Conservation (phyloP, 2,329 filamentous ascomycete genomes). For the Karstenula rhodostoma region DNA sequence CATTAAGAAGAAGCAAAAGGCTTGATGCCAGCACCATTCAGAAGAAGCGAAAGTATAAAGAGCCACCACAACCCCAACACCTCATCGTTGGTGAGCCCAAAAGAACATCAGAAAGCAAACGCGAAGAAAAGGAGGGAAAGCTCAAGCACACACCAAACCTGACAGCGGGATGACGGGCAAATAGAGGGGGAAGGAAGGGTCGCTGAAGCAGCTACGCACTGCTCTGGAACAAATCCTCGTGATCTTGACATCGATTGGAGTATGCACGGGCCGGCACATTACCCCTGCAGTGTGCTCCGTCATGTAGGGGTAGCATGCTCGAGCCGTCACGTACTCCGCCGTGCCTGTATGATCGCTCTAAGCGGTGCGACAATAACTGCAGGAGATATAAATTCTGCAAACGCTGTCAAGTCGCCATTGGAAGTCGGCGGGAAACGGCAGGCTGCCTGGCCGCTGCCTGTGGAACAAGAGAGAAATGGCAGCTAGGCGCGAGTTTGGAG, state of each 20-base stretch:
- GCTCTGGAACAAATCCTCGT: constrained; percentile 9
- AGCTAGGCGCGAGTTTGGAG: constrained; percentile 16
- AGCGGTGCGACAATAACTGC: constrained; percentile 33
- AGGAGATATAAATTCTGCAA: constrained; percentile 22
- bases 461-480: constrained; percentile 6
- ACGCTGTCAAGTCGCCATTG: constrained; percentile 14
- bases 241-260: constrained; percentile 10
- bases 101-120: constrained; percentile 8
- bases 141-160: constrained; percentile 15
- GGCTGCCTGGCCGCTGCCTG: neutral
- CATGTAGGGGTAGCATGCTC: constrained; percentile 23
- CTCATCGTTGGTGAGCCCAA: constrained; percentile 17
- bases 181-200: constrained; percentile 8
- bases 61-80: constrained; percentile 6
- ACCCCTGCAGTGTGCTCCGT: constrained; percentile 24
- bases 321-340: constrained; percentile 17
- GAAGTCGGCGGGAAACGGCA: constrained; percentile 14
- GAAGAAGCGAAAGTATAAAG: constrained; percentile 16
- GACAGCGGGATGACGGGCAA: neutral
- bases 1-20: constrained; percentile 19
- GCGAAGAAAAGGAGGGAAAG: constrained; percentile 12
- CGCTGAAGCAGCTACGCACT: constrained; percentile 12
- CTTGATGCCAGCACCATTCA: constrained; percentile 20
- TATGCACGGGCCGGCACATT: constrained; percentile 13
- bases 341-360: constrained; percentile 33